Base-by-base conservation (phyloP, 106 monocot genomes). In the Dendrobium huoshanense region DNA sequence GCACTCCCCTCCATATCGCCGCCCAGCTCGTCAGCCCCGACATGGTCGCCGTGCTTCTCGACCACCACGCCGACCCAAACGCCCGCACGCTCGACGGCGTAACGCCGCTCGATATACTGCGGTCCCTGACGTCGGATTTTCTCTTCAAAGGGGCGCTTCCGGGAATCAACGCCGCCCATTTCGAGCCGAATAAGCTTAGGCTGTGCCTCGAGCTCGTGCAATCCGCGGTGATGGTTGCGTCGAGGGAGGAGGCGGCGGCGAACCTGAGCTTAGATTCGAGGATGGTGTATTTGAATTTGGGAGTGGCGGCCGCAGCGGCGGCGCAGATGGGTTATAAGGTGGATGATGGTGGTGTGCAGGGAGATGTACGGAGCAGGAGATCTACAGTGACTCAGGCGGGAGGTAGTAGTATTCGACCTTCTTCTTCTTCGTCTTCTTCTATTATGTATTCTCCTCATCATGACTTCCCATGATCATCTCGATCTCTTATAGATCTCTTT, bases 51-150 rank as follows among this genome's bases (percentile, higher is more conserved):
- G 96, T 96, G 10, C 87, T 96, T 13, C 88, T 96, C 18, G 96
- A 97, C 88, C 97, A 97, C 87, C 97, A 97, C 79, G 97, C 97
- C 59, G 91, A 97, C 65, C 96, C 96, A 73, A 93, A 86, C 61
- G 82, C 89, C 56, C 84, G 89, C 13, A 95, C 95, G 17, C 67
- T 91, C 42, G 91, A 95, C 77, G 95, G 95, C 61, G 85, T 93
- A 16, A 95, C 95, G 0, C 95, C 95, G 19, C 85, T 95, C 45
- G 95, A 95, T 83, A 81, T 95, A 48, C 92, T 95, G 59, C 88
- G 95, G 31, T 86, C 84, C 67, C 89, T 95, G 67, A 95, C 95
- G 47, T 95, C 95, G 11, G 95, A 95, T 19, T 95, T 95, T 78
- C 91, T 95, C 67, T 95, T 95, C 86, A 92, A 93, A 75, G 95